These are phyloP conservation scores for Plantago major DNA, from an alignment of 257 asterid genomes.

Conservation along the genomic window DNA sequence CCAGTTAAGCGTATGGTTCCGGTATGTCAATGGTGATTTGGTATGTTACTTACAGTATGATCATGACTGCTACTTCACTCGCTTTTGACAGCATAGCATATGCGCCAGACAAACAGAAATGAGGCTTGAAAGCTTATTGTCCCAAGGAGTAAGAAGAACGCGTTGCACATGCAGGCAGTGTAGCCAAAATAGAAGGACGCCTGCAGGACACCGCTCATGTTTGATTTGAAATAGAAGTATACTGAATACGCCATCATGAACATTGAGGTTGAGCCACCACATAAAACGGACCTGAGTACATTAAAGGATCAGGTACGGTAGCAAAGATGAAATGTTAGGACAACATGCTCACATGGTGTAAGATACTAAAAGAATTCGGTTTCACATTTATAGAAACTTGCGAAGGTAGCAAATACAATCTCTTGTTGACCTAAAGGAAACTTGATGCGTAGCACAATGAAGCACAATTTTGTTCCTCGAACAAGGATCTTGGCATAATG, in stretches of 20 bases:
- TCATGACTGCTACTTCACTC: conserved; percentile 38
- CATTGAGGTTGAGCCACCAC: conserved; percentile 77
- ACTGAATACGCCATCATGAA: conserved; percentile 61
- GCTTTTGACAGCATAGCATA: conserved; percentile 61
- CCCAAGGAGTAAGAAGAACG: conserved; percentile 74
- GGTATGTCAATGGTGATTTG: background rate
- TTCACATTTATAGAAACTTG: background rate
- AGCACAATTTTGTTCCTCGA: too few relatives aligned
- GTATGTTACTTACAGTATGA: conserved; percentile 1
- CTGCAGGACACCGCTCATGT: conserved; percentile 67
- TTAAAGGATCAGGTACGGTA: conserved; percentile 8
- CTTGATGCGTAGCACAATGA: too few relatives aligned
- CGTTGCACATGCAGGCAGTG: conserved; percentile 66
- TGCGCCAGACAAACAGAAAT: conserved; percentile 48
- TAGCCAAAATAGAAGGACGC: conserved; percentile 56
- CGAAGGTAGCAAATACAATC: background rate
- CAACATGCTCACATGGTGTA: background rate
- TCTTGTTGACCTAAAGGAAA: background rate
- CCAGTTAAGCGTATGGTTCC: background rate
- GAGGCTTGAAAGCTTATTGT: conserved; percentile 62
- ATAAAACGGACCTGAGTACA: conserved; percentile 61
- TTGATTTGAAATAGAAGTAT: conserved; percentile 58
- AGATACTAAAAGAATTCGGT: background rate
- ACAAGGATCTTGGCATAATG: too few relatives aligned
- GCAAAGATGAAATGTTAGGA: conserved; percentile 1